Percentiles rank a stretch among this genome's conserved stretches.
phyloP scores from a whole-genome alignment of 129 eudicot genomes.

The Kitagawia praeruptora region DNA sequence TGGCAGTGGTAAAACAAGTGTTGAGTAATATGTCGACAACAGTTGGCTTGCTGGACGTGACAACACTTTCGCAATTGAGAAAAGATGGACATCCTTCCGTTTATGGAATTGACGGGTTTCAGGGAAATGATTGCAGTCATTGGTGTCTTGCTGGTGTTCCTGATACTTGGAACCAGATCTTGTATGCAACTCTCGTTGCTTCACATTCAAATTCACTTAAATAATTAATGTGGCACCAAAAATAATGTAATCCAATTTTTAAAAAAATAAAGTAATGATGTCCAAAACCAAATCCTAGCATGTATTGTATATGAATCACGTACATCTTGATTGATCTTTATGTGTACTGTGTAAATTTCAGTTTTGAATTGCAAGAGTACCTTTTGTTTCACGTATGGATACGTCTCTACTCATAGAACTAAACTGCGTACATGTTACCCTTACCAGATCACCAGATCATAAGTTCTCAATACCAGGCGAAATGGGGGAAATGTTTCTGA shows the following conservation, averaged over 20 bases:
- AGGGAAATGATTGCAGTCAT: conserved; percentile 4
- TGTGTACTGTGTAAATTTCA: background rate
- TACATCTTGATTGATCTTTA: background rate
- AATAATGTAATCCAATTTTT: background rate
- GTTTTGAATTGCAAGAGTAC: background rate
- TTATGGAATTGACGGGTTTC: background rate
- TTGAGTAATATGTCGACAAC: background rate
- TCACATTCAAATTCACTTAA: background rate
- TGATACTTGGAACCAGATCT: conserved; percentile 6
- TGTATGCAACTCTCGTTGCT: conserved; percentile 6
- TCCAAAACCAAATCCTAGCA: background rate
- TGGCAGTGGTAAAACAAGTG: conserved; percentile 1
- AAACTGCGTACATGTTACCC: background rate
- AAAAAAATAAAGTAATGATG: background rate
- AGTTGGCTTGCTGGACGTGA: conserved; percentile 2
- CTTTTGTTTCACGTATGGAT: background rate
- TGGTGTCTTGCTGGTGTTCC: conserved; percentile 6
- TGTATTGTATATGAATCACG: background rate
- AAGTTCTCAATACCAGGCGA: background rate
- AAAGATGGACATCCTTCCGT: conserved; percentile 7
- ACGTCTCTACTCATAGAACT: background rate
- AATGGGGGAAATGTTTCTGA: background rate
- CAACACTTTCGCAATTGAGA: conserved; percentile 2
- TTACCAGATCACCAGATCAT: background rate
- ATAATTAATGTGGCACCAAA: background rate